Base-by-base conservation (phyloP, 495 filamentous ascomycete species). In the Daldinia childiae region DNA sequence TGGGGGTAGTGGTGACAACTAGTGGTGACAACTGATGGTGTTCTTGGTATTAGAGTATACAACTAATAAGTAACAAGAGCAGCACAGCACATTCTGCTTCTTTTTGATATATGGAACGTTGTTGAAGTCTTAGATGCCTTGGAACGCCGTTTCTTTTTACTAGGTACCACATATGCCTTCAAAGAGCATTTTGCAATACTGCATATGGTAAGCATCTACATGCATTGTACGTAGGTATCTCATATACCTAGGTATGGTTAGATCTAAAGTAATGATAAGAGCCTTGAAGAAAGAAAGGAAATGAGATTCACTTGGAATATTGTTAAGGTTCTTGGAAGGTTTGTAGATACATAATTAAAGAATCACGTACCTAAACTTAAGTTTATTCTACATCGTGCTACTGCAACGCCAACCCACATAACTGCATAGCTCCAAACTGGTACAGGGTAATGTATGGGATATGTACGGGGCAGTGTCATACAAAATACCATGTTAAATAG, bases 401-500 rank as follows among this genome's bases (percentile, higher is more conserved):
- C 29, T 32, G 65, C 39, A 39, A 57, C 64, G 38, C 36, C 29
- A 32, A 32, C 29, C 29, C 7, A 32, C 29, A 32, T 56, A 60
- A 64, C 21, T 11, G 52, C 14, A n/a, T 27, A 52, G 6, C 7
- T 32, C 29, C 29, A 32, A 32, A 32, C 29, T 32, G 7, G 29
- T 32, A 32, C 29, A 32, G 29, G 6, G 29, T 1, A 32, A 32
- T 32, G 29, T 32, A 8, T 7, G 36, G 36, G 7, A 56, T 26
- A 21, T 57, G 21, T 51, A 45, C 41, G 30, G 55, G 55, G 61
- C 50, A 56, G 51, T 64, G 38, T 57, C 45, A 38, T 64, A 64
- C 62, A 45, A 64, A 43, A 30, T 64, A 30, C 52, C 39, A 26
- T 58, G 54, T 21, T 68, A 62, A 32, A 26, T 52, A 57, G 30